A percentile compares a stretch with the other conserved stretches of the same genome.
phyloP scores from a whole-genome alignment of 495 filamentous ascomycete genomes.

The Xylaria acuta region DNA sequence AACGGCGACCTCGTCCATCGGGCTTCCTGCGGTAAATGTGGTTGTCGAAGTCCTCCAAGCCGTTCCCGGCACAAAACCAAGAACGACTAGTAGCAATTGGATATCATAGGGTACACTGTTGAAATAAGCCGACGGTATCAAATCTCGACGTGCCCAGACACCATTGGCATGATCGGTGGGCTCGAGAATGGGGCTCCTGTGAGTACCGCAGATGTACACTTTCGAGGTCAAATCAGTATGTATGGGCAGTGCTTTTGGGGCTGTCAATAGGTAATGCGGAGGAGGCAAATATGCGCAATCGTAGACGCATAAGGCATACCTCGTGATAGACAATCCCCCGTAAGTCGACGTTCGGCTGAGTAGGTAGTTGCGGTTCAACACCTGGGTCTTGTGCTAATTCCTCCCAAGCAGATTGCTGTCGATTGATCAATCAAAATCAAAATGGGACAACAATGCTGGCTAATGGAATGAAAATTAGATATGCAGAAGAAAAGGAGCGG shows the following conservation, averaged over 20 bases:
- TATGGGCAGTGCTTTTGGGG: not conserved
- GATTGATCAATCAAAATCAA: constrained; percentile 32
- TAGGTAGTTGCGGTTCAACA: not conserved
- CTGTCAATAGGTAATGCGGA: not conserved
- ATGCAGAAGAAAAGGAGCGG: constrained; percentile 53
- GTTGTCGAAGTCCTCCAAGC: constrained; percentile 54
- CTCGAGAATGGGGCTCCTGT: constrained; percentile 7
- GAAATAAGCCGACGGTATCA: constrained; percentile 10
- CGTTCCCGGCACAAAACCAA: constrained; percentile 54
- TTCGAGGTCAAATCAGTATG: constrained; percentile 6
- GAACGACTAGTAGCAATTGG: constrained; percentile 42
- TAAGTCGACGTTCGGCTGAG: not conserved
- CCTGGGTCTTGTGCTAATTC: constrained; percentile 23
- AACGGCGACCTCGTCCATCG: constrained; percentile 40
- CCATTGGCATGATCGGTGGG: not conserved
- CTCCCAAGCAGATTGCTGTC: constrained; percentile 19
- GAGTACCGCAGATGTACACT: not conserved
- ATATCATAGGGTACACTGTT: constrained; percentile 47
- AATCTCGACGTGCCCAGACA: constrained; percentile 21
- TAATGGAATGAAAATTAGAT: constrained; percentile 38
- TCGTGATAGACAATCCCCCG: not conserved
- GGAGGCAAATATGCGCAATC: not conserved
- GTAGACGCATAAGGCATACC: constrained; percentile 10
- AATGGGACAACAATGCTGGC: constrained; percentile 39
- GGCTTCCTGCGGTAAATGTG: constrained; percentile 45